Base-by-base conservation (phyloP, 192 early-diverging fungal species). In the Cladochytrium replicatum region DNA sequence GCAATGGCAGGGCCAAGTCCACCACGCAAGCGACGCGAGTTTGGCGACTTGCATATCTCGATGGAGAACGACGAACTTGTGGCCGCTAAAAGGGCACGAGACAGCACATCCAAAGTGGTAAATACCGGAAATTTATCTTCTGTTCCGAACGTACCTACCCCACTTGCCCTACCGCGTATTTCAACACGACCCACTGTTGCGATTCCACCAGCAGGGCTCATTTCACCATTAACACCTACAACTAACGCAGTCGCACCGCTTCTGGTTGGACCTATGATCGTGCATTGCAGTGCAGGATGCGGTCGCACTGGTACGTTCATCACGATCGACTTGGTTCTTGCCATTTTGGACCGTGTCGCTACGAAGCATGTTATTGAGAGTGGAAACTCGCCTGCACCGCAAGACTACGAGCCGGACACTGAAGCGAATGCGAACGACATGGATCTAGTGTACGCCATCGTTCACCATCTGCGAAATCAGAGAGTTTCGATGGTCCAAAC, bases 241-340 rank as follows among this genome's bases (percentile, higher is more conserved):
- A n/a, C 39, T 6, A 17, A 37, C 17, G 13, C 17, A 13, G 13
- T 37, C 34, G 34, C 34, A 17, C 17, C 34, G 17, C 17, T 17
- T 37, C 13, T 37, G 52, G 37, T 52, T 6, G 76, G 72, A 21
- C 75, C 70, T 0, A 63, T 73, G 57, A 48, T 75, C 2, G 67
- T 80, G 13, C 77, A 80, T 44, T 80, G 77, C 38, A 64, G 59
- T 19, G 77, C 77, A 11, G 77, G 77, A 4, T 71, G 68, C 40
- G 77, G 77, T 0, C 60, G 77, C 7, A 78, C 77, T 0, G 77
- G 73, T 3, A 69, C 77, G 2, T 73, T 75, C 52, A 64, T 66
- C 30, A 43, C 61, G 19, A 66, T 78, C 29, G 64, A 75, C 45
- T 32, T 57, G 8, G 54, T 74, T 0, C 49, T 74, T 22, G 17